A percentile compares a stretch with the other conserved stretches of the same genome.
Conservation (phyloP, 805 yeast species). For the Wickerhamiella qilinensis region DNA sequence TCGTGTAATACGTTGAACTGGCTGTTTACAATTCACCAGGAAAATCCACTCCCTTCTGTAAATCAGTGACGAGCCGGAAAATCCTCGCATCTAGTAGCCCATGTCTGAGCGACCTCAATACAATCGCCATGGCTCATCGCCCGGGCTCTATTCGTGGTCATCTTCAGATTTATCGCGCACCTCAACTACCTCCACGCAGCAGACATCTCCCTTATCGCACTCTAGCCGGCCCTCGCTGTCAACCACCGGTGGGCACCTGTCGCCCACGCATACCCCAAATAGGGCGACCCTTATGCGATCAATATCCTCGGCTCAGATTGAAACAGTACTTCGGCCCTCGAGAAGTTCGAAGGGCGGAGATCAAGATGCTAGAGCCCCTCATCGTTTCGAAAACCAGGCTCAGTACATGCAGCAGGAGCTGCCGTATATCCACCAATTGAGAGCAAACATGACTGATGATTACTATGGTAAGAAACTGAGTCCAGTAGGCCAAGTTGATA, state of each 20-base stretch:
- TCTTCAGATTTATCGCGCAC: background rate
- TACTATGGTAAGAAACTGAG: conserved; percentile 21
- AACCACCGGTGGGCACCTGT: too few relatives aligned
- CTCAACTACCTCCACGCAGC: background rate
- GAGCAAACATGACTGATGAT: conserved; percentile 48
- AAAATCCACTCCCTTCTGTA: too few relatives aligned
- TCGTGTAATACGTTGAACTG: too few relatives aligned
- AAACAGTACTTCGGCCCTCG: background rate
- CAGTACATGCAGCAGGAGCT: conserved; percentile 48
- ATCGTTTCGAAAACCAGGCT: conserved; percentile 15
- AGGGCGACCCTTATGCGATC: background rate
- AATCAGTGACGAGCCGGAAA: too few relatives aligned
- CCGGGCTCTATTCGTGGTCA: background rate
- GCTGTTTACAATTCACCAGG: too few relatives aligned
- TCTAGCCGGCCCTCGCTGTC: background rate
- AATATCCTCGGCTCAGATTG: background rate
- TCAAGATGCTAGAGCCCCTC: background rate
- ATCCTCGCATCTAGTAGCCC: too few relatives aligned
- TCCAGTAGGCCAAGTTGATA: conserved; percentile 11
- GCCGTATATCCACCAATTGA: conserved; percentile 45
- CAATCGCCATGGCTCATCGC: background rate
- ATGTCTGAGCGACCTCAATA: background rate
- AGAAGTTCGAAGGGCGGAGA: background rate
- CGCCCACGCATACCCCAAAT: background rate
- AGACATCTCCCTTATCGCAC: background rate